phyloP scores from a whole-genome alignment of 352 stramenopile species.

The Phytophthora meadii region DNA sequence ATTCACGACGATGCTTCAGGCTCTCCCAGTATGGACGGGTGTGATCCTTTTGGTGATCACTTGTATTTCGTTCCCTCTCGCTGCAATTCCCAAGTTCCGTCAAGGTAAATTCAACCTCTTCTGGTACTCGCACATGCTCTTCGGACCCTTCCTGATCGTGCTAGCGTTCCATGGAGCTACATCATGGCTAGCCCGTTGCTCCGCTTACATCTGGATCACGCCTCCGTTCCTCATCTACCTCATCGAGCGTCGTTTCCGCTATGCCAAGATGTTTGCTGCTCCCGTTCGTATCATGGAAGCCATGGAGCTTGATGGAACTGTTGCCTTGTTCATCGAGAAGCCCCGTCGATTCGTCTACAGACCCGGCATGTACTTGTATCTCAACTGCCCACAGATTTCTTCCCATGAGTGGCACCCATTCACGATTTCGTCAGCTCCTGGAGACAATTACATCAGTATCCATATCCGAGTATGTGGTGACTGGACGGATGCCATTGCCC shows the following conservation, averaged over 20 bases:
- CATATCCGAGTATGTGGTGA: slow-evolving; percentile 75
- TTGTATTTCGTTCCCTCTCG: slow-evolving; percentile 62
- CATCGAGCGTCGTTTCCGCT: slow-evolving; percentile 63
- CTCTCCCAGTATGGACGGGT: slow-evolving; percentile 64
- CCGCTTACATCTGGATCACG: slow-evolving; percentile 61
- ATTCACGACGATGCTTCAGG: slow-evolving; percentile 62
- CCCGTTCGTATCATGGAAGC: slow-evolving; percentile 63
- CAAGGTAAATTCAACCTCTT: slow-evolving; percentile 77
- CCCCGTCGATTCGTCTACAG: slow-evolving; percentile 62
- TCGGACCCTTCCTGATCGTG: slow-evolving; percentile 68
- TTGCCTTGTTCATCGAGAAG: slow-evolving; percentile 73
- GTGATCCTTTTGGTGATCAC: slow-evolving; percentile 67
- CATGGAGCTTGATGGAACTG: slow-evolving; percentile 53
- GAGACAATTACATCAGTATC: slow-evolving; percentile 77
- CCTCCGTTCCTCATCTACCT: slow-evolving; percentile 71
- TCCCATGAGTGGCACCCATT: slow-evolving; percentile 90
- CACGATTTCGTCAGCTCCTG: slow-evolving; percentile 86
- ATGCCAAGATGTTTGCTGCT: slow-evolving; percentile 65
- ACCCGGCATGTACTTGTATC: slow-evolving; percentile 84
- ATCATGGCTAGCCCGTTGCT: slow-evolving; percentile 59
- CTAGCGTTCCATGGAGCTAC: slow-evolving; percentile 61
- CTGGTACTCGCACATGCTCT: slow-evolving; percentile 80
- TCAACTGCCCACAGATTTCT: slow-evolving; percentile 84
- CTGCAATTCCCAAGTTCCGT: slow-evolving; percentile 69
- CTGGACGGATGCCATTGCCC: slow-evolving; percentile 67